Conservation (phyloP, 352 stramenopile genomes). For the Globisporangium ultimum region DNA sequence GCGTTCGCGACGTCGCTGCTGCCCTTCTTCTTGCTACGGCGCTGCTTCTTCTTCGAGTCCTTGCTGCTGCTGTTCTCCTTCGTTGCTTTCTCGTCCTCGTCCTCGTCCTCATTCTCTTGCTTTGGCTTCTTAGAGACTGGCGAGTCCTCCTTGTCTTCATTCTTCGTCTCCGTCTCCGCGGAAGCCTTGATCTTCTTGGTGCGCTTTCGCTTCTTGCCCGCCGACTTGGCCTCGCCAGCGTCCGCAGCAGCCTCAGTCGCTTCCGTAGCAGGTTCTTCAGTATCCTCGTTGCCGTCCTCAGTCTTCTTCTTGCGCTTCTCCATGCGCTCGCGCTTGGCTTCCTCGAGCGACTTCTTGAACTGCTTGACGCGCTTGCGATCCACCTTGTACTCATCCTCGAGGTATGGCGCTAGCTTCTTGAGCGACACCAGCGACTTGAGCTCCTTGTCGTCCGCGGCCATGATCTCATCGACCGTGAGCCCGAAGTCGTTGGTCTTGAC, state of each 20-base stretch:
- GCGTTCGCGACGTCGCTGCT: conserved; percentile 27
- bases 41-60: conserved; percentile 49
- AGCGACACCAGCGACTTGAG: conserved; percentile 96
- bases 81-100: neutral
- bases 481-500: conserved; percentile 96
- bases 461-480: conserved; percentile 96
- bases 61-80: neutral
- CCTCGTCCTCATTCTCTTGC: neutral
- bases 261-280: conserved; percentile 9
- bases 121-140: neutral
- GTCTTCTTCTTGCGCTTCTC: conserved; percentile 28
- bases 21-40: conserved; percentile 56
- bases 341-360: conserved; percentile 61
- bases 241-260: conserved; percentile 18
- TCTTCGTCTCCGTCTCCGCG: too few relatives aligned
- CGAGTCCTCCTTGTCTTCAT: too few relatives aligned
- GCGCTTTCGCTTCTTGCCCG: conserved; percentile 68
- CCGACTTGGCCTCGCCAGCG: conserved; percentile 12
- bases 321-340: conserved; percentile 35
- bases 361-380: conserved; percentile 73
- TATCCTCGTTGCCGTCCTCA: conserved; percentile 14
- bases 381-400: conserved; percentile 76
- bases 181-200: conserved; percentile 54
- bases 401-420: conserved; percentile 96
- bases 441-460: conserved; percentile 95